These are phyloP conservation scores for Nosema granulosis DNA, from an alignment of 371 early-diverging fungal genomes.

Conservation along the genomic window DNA sequence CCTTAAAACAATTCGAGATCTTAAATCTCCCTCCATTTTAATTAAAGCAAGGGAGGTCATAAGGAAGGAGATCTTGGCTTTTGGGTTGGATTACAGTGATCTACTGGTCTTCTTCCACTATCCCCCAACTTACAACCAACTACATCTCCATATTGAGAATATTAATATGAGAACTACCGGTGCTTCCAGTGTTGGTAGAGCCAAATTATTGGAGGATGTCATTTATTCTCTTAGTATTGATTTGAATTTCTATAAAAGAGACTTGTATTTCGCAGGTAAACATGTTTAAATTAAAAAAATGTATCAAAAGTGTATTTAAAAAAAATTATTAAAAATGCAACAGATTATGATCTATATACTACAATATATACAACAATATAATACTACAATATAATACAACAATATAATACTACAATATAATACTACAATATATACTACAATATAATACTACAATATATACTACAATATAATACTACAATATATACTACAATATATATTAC, in stretches of 20 bases:
- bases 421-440: too few species aligned
- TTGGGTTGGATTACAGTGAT: slow-evolving; percentile 18
- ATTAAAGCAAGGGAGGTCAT: slow-evolving; percentile 16
- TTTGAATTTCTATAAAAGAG: slow-evolving; percentile 53
- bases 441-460: too few species aligned
- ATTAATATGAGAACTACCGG: slow-evolving; percentile 15
- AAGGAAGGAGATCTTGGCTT: background rate
- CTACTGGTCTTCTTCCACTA: slow-evolving; percentile 56
- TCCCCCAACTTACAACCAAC: slow-evolving; percentile 45
- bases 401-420: too few species aligned
- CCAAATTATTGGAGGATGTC: slow-evolving; percentile 57
- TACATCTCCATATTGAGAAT: slow-evolving; percentile 60
- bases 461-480: too few species aligned
- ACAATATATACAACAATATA: too few species aligned
- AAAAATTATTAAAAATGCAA: too few species aligned
- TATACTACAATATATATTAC: too few species aligned
- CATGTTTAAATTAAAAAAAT: background rate
- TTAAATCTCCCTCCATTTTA: slow-evolving; percentile 9
- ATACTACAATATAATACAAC: too few species aligned
- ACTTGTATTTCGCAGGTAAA: slow-evolving; percentile 10
- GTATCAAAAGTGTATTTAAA: background rate
- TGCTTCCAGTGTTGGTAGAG: slow-evolving; percentile 10
- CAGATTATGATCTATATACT: too few species aligned
- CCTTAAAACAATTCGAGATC: slow-evolving; percentile 44
- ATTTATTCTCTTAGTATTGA: slow-evolving; percentile 49